Percentiles rank a stretch among this genome's conserved stretches.
Conservation (phyloP, 805 yeast genomes). For the Candida glaebosa region DNA sequence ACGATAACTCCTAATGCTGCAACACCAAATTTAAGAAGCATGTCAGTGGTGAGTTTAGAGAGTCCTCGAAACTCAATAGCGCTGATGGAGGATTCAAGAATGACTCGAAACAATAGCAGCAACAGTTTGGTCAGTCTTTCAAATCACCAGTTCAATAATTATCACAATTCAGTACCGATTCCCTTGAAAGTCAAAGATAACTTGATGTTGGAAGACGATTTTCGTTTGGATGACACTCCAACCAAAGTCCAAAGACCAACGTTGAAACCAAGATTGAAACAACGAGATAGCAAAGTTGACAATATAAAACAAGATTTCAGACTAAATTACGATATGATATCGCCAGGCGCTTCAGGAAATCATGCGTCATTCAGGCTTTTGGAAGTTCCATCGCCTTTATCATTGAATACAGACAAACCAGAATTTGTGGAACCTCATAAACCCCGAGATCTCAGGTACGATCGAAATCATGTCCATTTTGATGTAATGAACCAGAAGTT, state of each 20-base stretch:
- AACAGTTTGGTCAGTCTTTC: slow-evolving; percentile 14
- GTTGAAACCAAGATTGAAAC: slow-evolving; percentile 10
- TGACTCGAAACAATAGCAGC: slow-evolving; percentile 33
- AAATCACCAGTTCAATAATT: neutral
- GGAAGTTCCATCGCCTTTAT: slow-evolving; percentile 22
- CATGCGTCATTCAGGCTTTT: neutral
- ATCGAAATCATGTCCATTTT: neutral
- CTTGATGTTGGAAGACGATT: slow-evolving; percentile 27
- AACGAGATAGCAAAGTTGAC: neutral
- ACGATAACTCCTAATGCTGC: slow-evolving; percentile 2
- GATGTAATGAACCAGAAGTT: neutral
- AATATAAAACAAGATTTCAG: slow-evolving; percentile 21
- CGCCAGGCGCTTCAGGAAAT: slow-evolving; percentile 3
- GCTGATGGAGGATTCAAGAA: slow-evolving; percentile 33
- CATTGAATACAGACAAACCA: slow-evolving; percentile 11
- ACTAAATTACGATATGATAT: slow-evolving; percentile 16
- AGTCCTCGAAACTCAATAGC: slow-evolving; percentile 41
- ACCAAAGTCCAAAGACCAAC: slow-evolving; percentile 12
- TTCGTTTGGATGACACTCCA: slow-evolving; percentile 23
- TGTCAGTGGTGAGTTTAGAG: slow-evolving; percentile 36
- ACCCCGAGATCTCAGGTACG: neutral
- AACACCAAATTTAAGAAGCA: slow-evolving; percentile 25
- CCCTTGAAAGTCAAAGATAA: slow-evolving; percentile 10
- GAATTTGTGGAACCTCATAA: neutral
- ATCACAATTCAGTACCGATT: neutral